Base-by-base conservation (phyloP, 2,329 filamentous ascomycete species). In the Tolypocladium album region DNA sequence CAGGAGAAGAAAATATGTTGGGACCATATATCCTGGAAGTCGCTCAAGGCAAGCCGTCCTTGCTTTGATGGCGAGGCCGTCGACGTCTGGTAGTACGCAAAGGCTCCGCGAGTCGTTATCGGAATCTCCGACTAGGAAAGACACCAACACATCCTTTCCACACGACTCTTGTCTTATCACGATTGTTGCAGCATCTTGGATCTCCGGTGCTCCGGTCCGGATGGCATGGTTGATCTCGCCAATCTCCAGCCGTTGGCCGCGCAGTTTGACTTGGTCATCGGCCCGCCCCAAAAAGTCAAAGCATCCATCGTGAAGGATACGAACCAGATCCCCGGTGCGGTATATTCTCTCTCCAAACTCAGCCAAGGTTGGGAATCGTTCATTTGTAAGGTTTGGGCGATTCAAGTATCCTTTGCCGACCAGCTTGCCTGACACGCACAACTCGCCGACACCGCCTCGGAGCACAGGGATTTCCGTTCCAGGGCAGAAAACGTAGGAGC, bases 321-420 rank as follows among this genome's bases (percentile, higher is more conserved):
- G 82, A 1, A 96, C 92, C 0, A 97, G 79, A 70, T 97, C 92
- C 0, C 92, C 92, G 0, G 93, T 97, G 8, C 92, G 84, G 69
- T 97, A 97, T 0, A 96, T 81, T 4, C 85, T 79, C 61, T 88
- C 85, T 0, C 73, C 74, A 58, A 80, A 84, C 0, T 71, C 64
- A 1, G 78, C 64, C 0, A 96, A 74, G 0, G 76, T 81, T 0
- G 90, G 89, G 67, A 97, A 97, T 13, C 84, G 82, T 66, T 93
- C 88, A 1, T 75, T 69, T 0, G 92, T 96, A 40, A 97, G 80
- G n/a, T 92, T 84, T 1, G 83, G 79, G 2, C 90, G 83, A 63
- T 93, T 91, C 22, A 96, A 78, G 70, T 97, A 97, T 0, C 92
- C 93, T 66, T 90, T 91, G 1, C 92, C 92, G 6, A 97, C 92